Evolutionary conservation across 768 basidiomycete genomes (phyloP), one percentile per base, ranked within the genome.

Genomic region (Podaxis sp.): DNA sequence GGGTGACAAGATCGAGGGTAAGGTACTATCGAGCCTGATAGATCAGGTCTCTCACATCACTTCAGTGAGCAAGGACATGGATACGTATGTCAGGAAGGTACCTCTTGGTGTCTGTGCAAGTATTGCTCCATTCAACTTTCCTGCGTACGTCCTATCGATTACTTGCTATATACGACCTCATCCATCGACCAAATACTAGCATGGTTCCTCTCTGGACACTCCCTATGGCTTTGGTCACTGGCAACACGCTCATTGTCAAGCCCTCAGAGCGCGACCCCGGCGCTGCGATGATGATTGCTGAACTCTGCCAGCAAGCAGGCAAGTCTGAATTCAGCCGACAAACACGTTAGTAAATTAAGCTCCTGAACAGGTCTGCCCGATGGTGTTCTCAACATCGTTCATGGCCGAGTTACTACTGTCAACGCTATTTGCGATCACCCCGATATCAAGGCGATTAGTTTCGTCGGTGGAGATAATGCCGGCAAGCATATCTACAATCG

Each of bases 121-220:
- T 62, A 82, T 91, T 57, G 85, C 89, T 21, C 96, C 96, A 5
- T 95, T 94, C 77, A 93, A 93, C 70, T 93, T 93, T 71, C 91
- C 91, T 54, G 92, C 91, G 88, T 91, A 71, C 68, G 87, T 74
- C 23, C 28, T 55, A 6, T 32, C 7, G 7, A 48, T 66, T 35
- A 67, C 50, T 42, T 40, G n/a, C 18, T 18, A 10, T 25, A 35
- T 47, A 50, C 35, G 13, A 9, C 40, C 11, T 59, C 16, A 32
- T 46, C 47, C 23, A 59, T 28, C 65, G 21, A 61, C 2, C 36
- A 51, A 23, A n/a, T 44, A 47, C 10, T 63, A 91, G 90, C 4
- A 96, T 96, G 94, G 98, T 98, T 68, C 96, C 95, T 0, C 79
- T 98, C 4, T 98, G 96, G 96, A 89, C 93, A 0, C 94, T 98